Evolutionary conservation across 2,329 filamentous ascomycete genomes (phyloP), one percentile per base, ranked within the genome.

Genomic region (Colletotrichum caudatum): DNA sequence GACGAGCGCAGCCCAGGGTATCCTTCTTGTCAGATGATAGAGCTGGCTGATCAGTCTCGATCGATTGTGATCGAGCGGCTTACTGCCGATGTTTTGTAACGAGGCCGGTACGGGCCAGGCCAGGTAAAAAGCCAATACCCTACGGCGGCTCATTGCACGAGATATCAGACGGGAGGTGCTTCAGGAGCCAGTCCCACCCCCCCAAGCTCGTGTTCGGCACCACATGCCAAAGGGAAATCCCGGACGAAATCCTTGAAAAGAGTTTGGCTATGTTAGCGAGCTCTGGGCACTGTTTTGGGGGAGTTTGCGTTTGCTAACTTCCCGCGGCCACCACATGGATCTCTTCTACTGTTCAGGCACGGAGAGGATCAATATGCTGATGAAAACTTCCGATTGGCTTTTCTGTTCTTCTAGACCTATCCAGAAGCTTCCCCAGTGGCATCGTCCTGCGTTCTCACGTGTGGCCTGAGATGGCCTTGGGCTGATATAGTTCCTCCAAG

Each of bases 401-500:
- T 35, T 20, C 33, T 8, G 20, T n/a, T 44, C 5, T 33, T 26
- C 9, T 14, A 33, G 11, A 37, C 5, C n/a, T n/a, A 51, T 14
- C 18, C 26, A 39, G 29, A 20, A 16, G 23, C 7, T 39, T 6
- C 23, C 18, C 26, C 2, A 7, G 5, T 3, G 20, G 20, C 53
- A 56, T 56, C 18, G 23, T 12, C 5, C 18, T 5, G 50, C 26
- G 12, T 1, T 14, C 29, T 64, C 48, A 72, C 16, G 39, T 35
- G 61, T 72, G 69, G 4, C 73, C 73, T 29, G 71, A 54, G 29
- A 87, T 80, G 33, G 79, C 75, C 82, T 89, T 87, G 2, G 87
- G 86, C 74, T 85, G 73, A 78, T 92, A 92, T 23, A 86, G 82
- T 77, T 90, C 89, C 78, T 92, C 90, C 5, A 92, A 79, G 75